Evolutionary conservation across 2,329 filamentous ascomycete species (phyloP).

Genomic region (Helotiales sp.): DNA sequence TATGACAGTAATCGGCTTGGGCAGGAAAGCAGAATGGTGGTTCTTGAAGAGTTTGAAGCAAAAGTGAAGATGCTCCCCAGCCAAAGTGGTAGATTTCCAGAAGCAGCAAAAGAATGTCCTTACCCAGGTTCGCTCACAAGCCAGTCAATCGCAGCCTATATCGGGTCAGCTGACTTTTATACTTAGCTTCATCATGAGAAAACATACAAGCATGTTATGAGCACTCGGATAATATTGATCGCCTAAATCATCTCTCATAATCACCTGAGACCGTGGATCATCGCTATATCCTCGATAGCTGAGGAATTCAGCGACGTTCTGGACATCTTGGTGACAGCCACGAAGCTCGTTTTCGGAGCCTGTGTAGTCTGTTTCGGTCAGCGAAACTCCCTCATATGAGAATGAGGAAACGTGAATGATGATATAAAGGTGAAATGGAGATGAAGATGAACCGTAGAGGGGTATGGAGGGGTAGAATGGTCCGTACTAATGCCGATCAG

Average conservation of each 20-base stretch:
- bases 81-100: no score
- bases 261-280: conserved; percentile 37
- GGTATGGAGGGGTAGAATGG: neutral
- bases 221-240: conserved; percentile 38
- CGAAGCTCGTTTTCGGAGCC: conserved; percentile 21
- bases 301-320: conserved; percentile 40
- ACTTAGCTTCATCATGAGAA: neutral
- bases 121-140: conserved; percentile 53
- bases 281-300: conserved; percentile 39
- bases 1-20: no score
- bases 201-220: conserved; percentile 36
- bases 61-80: no score
- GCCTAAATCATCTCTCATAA: conserved; percentile 37
- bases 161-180: neutral
- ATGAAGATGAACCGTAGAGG: neutral
- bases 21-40: no score
- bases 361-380: conserved; percentile 49
- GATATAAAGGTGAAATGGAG: neutral
- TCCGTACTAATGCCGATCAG: neutral
- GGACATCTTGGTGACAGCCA: conserved; percentile 36
- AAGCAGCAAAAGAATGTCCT: no score
- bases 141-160: conserved; percentile 41
- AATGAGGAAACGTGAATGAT: neutral
- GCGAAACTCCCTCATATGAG: conserved; percentile 42
- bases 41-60: no score